phyloP scores from a whole-genome alignment of 2,329 filamentous ascomycete genomes.

The Sclerotinia borealis region DNA sequence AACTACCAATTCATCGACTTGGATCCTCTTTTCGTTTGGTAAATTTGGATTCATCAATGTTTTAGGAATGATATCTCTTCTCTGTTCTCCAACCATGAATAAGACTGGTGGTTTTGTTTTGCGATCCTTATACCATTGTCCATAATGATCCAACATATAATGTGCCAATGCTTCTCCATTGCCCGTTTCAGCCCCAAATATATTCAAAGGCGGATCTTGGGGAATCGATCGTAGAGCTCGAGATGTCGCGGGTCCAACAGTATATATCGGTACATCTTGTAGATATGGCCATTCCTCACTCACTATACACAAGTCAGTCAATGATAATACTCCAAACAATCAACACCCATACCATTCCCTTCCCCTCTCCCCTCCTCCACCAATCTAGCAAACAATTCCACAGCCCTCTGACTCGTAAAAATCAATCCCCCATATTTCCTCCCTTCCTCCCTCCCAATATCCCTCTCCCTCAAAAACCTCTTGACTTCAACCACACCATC shows the following conservation, averaged over 20 bases:
- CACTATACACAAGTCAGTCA: conserved; percentile 13
- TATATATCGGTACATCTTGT: conserved; percentile 60
- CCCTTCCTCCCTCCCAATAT: conserved; percentile 36
- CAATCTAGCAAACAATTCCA: conserved; percentile 67
- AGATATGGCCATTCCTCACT: conserved; percentile 45
- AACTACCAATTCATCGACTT: conserved; percentile 72
- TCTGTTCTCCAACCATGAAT: conserved; percentile 86
- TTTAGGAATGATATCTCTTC: conserved; percentile 83
- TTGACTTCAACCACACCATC: conserved; percentile 50
- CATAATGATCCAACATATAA: conserved; percentile 76
- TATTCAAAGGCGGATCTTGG: conserved; percentile 47
- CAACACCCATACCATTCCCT: conserved; percentile 14
- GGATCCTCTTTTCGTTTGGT: conserved; percentile 46
- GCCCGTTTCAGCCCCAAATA: conserved; percentile 76
- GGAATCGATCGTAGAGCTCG: conserved; percentile 59
- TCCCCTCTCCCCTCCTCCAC: conserved; percentile 41
- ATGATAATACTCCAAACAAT: neutral
- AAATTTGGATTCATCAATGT: conserved; percentile 59
- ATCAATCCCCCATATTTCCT: conserved; percentile 66
- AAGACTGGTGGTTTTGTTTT: conserved; percentile 56
- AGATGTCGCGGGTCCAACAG: conserved; percentile 75
- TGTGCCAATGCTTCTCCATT: conserved; percentile 74
- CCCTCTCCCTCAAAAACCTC: conserved; percentile 40
- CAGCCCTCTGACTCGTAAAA: conserved; percentile 78
- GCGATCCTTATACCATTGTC: conserved; percentile 40